Evolutionary conservation across 306 rosid genomes (phyloP), one percentile per base, ranked within the genome.

Genomic region (Malus orientalis): DNA sequence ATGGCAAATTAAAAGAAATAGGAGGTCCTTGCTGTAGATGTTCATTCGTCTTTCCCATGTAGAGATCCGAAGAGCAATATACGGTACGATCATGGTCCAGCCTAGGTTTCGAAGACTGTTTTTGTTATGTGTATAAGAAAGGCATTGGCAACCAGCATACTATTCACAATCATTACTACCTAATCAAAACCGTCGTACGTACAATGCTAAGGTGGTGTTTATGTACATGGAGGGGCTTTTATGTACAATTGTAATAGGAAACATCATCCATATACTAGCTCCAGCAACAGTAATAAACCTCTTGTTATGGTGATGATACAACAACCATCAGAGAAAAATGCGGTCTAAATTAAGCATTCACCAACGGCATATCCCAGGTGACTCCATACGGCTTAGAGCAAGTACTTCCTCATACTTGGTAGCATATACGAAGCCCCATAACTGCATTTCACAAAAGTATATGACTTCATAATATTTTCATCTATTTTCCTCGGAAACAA

Each of bases 341-440:
- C 33, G 13, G 25, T 44, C 19, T 51, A 2, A 40, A 6, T 8
- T 14, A 12, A 18, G 75, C 76, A 36, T 73, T 86, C 69, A 94
- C 96, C 96, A 94, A 12, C 89, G 85, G 78, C 97, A 89, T 70
- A 94, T 92, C 73, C 98, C 98, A 15, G 96, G 91, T 36, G 81
- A 85, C 81, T 94, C 98, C 15, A 70, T 74, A 76, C 82, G 85
- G 88, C 95, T 92, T 79, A 83, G 53, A 67, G 96, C 93, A 38
- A 94, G 90, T 23, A 92, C 81, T 85, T 94, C 97, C 22, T 91
- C 96, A 22, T 87, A 90, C 73, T 88, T 87, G 11, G 98, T 87
- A 74, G 91, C 78, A 80, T 90, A 81, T 14, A 94, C 96, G 84
- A 94, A 94, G 67, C 93, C 97, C 98, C 98, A 94, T 58, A 94